Conservation (phyloP, 805 yeast species). For the Zygosaccharomyces kombuchaensis region DNA sequence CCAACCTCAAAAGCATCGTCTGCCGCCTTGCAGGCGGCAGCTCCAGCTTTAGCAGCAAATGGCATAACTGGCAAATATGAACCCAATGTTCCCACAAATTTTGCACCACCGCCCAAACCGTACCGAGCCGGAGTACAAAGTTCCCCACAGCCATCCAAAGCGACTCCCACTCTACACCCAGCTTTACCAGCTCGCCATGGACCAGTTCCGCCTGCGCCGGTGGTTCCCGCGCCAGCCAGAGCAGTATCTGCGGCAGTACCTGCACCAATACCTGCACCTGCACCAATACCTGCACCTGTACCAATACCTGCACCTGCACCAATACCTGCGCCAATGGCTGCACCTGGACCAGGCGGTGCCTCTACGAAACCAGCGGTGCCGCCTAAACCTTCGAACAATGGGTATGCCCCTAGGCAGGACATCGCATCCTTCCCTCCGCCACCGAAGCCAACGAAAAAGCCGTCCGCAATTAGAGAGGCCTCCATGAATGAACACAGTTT, state of each 20-base stretch:
- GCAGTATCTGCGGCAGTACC: not conserved
- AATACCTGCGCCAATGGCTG: not conserved
- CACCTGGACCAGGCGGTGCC: not conserved
- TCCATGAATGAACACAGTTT: slow-evolving; percentile 17
- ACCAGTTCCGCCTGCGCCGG: slow-evolving; percentile 7
- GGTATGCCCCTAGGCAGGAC: not conserved
- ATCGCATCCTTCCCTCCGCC: slow-evolving; percentile 26
- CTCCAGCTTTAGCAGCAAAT: not conserved
- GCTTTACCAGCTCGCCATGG: not conserved
- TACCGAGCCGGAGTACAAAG: slow-evolving; percentile 28
- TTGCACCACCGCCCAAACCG: slow-evolving; percentile 39
- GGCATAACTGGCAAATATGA: slow-evolving; percentile 36
- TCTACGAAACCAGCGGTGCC: not conserved
- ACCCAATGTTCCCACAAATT: slow-evolving; percentile 34
- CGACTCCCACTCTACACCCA: slow-evolving; percentile 1
- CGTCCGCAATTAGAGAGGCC: not conserved
- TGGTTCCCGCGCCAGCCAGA: not conserved
- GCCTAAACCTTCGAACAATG: slow-evolving; percentile 1
- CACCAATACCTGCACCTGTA: not conserved
- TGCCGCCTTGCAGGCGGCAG: not conserved
- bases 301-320: not conserved
- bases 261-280: not conserved
- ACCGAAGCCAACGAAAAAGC: slow-evolving; percentile 17
- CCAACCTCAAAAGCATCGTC: not conserved
- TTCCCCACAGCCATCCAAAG: slow-evolving; percentile 6